Conservation (phyloP, 2,329 filamentous ascomycete species). For the Fusarium sp. region DNA sequence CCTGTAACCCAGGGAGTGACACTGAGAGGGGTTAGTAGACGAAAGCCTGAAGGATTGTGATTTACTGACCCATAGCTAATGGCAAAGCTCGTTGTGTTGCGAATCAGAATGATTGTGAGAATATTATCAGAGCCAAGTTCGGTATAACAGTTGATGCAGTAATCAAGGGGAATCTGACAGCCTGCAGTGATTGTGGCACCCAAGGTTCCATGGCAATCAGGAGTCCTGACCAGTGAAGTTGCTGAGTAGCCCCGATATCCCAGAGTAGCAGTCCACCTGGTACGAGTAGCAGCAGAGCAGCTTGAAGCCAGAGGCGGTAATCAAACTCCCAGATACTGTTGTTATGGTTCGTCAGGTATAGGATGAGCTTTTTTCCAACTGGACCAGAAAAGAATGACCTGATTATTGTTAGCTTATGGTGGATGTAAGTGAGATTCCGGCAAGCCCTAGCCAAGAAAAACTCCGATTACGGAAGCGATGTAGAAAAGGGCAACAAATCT, state of each 20-base stretch:
- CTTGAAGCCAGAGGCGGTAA: background rate
- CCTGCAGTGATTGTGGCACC: background rate
- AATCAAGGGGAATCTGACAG: background rate
- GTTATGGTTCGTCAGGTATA: background rate
- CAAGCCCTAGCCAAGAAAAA: background rate
- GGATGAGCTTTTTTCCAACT: background rate
- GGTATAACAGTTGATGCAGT: background rate
- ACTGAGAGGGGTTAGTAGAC: background rate
- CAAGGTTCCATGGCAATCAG: background rate
- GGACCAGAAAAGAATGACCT: background rate
- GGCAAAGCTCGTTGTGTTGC: background rate
- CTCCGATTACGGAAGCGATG: background rate
- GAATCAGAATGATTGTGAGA: background rate
- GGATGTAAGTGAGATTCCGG: accelerated
- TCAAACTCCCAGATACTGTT: background rate
- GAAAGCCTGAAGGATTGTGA: accelerated
- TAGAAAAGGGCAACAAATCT: background rate
- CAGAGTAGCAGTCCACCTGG: background rate
- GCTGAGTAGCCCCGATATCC: background rate
- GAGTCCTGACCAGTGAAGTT: background rate
- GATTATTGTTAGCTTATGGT: background rate
- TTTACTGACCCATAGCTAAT: background rate
- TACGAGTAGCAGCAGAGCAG: background rate
- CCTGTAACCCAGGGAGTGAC: background rate
- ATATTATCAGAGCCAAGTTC: background rate